A percentile compares a stretch with the other conserved stretches of the same genome.
Conservation (phyloP, 2,329 filamentous ascomycete genomes). For the Penicillium sp. region DNA sequence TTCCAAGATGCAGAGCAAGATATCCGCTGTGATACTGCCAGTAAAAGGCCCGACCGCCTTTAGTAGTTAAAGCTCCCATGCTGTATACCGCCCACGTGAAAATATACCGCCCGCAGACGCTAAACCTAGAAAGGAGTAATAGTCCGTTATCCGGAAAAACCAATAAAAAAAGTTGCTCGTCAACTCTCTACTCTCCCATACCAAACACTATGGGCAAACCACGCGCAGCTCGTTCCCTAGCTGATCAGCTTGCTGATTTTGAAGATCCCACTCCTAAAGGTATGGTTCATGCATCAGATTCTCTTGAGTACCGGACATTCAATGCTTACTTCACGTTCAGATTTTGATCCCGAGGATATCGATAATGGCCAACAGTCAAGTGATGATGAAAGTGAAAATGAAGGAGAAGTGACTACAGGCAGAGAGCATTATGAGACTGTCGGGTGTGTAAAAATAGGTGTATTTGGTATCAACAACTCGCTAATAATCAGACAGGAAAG, state of each 20-base stretch:
- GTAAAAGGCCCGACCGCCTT: neutral
- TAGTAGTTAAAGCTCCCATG: neutral
- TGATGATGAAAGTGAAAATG: constrained; percentile 46
- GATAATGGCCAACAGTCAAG: constrained; percentile 50
- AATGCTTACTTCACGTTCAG: constrained; percentile 38
- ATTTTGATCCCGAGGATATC: constrained; percentile 69
- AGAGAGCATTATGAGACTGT: constrained; percentile 82
- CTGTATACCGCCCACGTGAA: neutral
- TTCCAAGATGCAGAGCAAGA: neutral
- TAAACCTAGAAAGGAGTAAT: constrained; percentile 12
- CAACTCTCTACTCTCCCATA: constrained; percentile 5
- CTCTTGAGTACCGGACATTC: neutral
- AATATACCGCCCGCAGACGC: neutral
- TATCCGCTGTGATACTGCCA: constrained; percentile 10
- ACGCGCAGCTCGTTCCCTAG: constrained; percentile 44
- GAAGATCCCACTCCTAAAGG: constrained; percentile 56
- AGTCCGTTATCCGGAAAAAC: constrained; percentile 20
- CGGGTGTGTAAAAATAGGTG: constrained; percentile 42
- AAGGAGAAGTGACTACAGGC: constrained; percentile 45
- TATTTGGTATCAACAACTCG: neutral
- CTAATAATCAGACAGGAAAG: constrained; percentile 51
- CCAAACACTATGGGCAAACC: constrained; percentile 39
- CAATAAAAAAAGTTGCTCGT: constrained; percentile 19
- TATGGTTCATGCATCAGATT: constrained; percentile 28
- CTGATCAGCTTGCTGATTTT: constrained; percentile 54